Conservation (phyloP, 2,329 filamentous ascomycete genomes). For the Ceratocystis lukuohia region DNA sequence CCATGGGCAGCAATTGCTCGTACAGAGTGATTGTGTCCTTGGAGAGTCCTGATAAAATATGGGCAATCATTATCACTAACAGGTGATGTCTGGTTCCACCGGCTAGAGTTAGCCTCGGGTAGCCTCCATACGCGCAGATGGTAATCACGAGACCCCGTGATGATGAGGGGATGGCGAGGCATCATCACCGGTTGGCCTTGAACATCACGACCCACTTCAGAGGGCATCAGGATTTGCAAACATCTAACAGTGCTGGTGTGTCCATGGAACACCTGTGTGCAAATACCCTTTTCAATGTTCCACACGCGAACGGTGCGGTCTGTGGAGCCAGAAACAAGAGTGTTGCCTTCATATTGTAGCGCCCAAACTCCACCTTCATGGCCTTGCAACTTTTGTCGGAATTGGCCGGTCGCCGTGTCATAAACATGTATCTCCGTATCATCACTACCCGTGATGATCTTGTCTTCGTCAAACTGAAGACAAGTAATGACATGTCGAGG, state of each 20-base stretch:
- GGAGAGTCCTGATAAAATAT: slow-evolving; percentile 80
- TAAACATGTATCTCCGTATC: slow-evolving; percentile 97
- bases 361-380: slow-evolving; percentile 98
- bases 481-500: slow-evolving; percentile 95
- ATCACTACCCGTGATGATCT: slow-evolving; percentile 94
- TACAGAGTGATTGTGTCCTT: slow-evolving; percentile 83
- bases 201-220: slow-evolving; percentile 55
- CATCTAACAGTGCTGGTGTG: slow-evolving; percentile 96
- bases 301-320: slow-evolving; percentile 97
- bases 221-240: slow-evolving; percentile 83
- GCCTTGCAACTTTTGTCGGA: slow-evolving; percentile 72
- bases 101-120: slow-evolving; percentile 62
- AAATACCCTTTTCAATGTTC: slow-evolving; percentile 88
- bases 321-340: slow-evolving; percentile 87
- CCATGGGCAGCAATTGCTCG: slow-evolving; percentile 89
- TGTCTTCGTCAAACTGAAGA: slow-evolving; percentile 93
- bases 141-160: slow-evolving; percentile 91
- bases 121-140: slow-evolving; percentile 90
- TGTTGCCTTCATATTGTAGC: slow-evolving; percentile 89
- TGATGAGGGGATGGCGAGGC: slow-evolving; percentile 89
- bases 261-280: slow-evolving; percentile 91
- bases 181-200: slow-evolving; percentile 72
- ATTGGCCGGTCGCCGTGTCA: slow-evolving; percentile 82
- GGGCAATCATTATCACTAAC: slow-evolving; percentile 62
- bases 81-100: slow-evolving; percentile 66